Evolutionary conservation across 768 basidiomycete genomes (phyloP).

Genomic region (Hemileccinum impolitum): DNA sequence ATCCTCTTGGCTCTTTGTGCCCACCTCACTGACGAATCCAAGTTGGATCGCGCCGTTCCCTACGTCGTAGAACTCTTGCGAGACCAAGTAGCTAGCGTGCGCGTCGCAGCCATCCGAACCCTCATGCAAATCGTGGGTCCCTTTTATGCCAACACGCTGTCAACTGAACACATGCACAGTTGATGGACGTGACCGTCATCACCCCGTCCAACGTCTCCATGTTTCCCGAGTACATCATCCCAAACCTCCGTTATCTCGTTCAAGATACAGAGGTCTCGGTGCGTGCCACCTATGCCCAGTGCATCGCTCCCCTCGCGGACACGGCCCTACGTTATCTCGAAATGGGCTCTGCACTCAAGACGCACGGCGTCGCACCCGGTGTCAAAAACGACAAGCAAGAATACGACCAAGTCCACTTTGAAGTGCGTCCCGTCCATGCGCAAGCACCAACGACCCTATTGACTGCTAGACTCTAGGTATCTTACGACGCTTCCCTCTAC

Average conservation of each 20-base stretch:
- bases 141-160: neutral
- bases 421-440: slow-evolving; percentile 43
- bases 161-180: slow-evolving; percentile 36
- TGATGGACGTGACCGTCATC: slow-evolving; percentile 68
- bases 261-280: slow-evolving; percentile 84
- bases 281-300: slow-evolving; percentile 79
- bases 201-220: slow-evolving; percentile 63
- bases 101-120: slow-evolving; percentile 73
- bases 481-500: slow-evolving; percentile 82
- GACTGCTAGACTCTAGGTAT: slow-evolving; percentile 58
- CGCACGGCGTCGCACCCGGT: slow-evolving; percentile 60
- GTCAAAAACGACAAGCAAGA: slow-evolving; percentile 52
- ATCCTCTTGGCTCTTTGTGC: slow-evolving; percentile 78
- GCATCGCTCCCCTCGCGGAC: slow-evolving; percentile 80
- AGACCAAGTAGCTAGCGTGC: slow-evolving; percentile 81
- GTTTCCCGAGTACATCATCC: slow-evolving; percentile 94
- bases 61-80: slow-evolving; percentile 86
- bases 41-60: slow-evolving; percentile 89
- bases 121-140: slow-evolving; percentile 77
- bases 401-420: slow-evolving; percentile 76
- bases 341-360: slow-evolving; percentile 88
- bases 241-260: slow-evolving; percentile 79
- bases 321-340: slow-evolving; percentile 87
- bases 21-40: slow-evolving; percentile 91
- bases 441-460: neutral